phyloP scores from a whole-genome alignment of 2,329 filamentous ascomycete genomes.

The Thelonectria rubi region DNA sequence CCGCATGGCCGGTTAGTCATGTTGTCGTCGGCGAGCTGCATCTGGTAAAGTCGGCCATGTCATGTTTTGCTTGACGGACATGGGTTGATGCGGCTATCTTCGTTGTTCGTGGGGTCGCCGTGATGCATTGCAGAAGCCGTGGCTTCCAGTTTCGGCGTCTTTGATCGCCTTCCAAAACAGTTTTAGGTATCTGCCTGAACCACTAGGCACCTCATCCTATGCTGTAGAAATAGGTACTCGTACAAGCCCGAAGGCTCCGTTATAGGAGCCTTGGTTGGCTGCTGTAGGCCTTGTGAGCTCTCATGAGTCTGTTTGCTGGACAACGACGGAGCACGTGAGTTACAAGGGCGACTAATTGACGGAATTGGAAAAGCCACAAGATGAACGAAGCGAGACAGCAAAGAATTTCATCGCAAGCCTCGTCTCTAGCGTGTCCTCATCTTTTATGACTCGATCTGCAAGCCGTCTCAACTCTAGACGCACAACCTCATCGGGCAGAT shows the following conservation, averaged over 20 bases:
- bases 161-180: neutral
- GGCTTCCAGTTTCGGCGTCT: neutral
- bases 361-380: neutral
- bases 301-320: too few species aligned
- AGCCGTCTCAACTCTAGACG: slow-evolving; percentile 40
- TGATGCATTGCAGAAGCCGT: neutral
- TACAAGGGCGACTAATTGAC: too few species aligned
- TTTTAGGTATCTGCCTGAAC: neutral
- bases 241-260: too few species aligned
- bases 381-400: neutral
- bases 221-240: too few species aligned
- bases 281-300: too few species aligned
- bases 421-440: slow-evolving; percentile 37
- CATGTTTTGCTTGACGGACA: neutral
- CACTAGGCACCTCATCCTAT: neutral
- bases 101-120: neutral
- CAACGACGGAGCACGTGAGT: too few species aligned
- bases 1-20: slow-evolving; percentile 20
- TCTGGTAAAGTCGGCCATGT: slow-evolving; percentile 29
- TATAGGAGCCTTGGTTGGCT: too few species aligned
- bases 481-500: slow-evolving; percentile 44
- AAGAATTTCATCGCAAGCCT: slow-evolving; percentile 9
- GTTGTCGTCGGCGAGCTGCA: slow-evolving; percentile 31
- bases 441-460: slow-evolving; percentile 45
- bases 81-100: neutral